Evolutionary conservation across 495 filamentous ascomycete species (phyloP).

Genomic region (Hypomontagnella monticulosa): DNA sequence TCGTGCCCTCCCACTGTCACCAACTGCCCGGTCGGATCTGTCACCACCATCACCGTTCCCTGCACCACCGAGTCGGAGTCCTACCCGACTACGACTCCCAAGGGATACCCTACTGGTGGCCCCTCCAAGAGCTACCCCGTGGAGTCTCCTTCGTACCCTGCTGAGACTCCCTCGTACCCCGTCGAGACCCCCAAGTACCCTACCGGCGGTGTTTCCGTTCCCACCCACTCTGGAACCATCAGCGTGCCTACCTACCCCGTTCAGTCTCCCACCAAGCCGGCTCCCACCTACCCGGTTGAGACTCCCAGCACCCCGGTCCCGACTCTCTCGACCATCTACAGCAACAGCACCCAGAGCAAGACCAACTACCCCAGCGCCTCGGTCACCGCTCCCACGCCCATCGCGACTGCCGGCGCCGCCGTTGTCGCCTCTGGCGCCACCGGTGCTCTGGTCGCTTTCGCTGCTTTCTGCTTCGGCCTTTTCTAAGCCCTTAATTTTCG

Average conservation of each 20-base stretch:
- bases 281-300: constrained; percentile 11
- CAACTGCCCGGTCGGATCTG: constrained; percentile 57
- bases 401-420: constrained; percentile 39
- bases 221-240: neutral
- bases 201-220: neutral
- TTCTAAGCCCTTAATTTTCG: constrained; percentile 26
- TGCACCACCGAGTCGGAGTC: constrained; percentile 27
- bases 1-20: constrained; percentile 61
- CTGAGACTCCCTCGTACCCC: constrained; percentile 10
- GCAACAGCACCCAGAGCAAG: constrained; percentile 16
- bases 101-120: constrained; percentile 1
- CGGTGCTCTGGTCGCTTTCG: constrained; percentile 35
- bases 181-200: constrained; percentile 5
- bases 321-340: constrained; percentile 16
- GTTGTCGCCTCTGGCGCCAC: constrained; percentile 32
- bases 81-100: constrained; percentile 13
- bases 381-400: constrained; percentile 16
- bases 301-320: constrained; percentile 1
- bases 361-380: constrained; percentile 8
- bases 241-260: constrained; percentile 16
- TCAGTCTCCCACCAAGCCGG: constrained; percentile 12
- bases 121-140: constrained; percentile 19
- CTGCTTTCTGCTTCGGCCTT: constrained; percentile 39
- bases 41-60: constrained; percentile 30
- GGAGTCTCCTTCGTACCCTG: constrained; percentile 14